Evolutionary conservation across 208 protist species (phyloP), one percentile per base, ranked within the genome.

Genomic region (Leishmania major): DNA sequence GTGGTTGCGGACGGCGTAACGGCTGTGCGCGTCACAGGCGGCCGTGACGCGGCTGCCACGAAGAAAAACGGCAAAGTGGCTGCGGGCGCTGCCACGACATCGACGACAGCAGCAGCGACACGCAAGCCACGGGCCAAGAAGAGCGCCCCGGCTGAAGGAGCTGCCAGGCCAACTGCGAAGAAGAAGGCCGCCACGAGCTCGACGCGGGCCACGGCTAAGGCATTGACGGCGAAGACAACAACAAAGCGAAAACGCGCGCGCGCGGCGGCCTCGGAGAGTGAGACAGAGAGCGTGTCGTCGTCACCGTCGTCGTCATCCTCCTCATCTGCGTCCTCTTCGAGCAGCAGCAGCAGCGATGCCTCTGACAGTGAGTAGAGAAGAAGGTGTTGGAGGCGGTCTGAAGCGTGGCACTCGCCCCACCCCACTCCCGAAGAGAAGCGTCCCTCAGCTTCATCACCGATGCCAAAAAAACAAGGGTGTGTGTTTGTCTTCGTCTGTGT

Each of bases 81-180:
- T 45, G n/a, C 40, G 35, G 62, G 53, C 49, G 49, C 72, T 40
- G 47, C 72, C 22, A 49, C 25, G 25, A 37, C n/a, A 37, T 35
- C 55, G 22, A 60, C 11, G 5, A 37, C 59, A 5, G 43, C 76
- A 10, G 57, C 75, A 31, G 80, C 72, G 19, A 37, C 70, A 49
- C 82, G 77, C 22, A 88, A 85, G 73, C 77, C 82, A 6, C 57
- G 64, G 2, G 86, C 84, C 28, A 88, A 87, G 66, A 86, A 79
- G 57, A 84, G 74, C 3, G 55, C 75, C 3, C 53, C 59, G 31
- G 53, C 70, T 4, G 37, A 73, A 45, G 62, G 69, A 37, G 74
- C 45, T 71, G 88, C 86, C 49, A 53, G 55, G 57, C n/a, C 75
- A 7, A 45, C 55, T 7, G 79, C 88, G 4, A 89, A 88, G 62